Percentiles rank a stretch among this genome's conserved stretches.
These are phyloP conservation scores for Odonthalia washingtoniensis DNA, from an alignment of 31 red algal species.

Conservation along the genomic window DNA sequence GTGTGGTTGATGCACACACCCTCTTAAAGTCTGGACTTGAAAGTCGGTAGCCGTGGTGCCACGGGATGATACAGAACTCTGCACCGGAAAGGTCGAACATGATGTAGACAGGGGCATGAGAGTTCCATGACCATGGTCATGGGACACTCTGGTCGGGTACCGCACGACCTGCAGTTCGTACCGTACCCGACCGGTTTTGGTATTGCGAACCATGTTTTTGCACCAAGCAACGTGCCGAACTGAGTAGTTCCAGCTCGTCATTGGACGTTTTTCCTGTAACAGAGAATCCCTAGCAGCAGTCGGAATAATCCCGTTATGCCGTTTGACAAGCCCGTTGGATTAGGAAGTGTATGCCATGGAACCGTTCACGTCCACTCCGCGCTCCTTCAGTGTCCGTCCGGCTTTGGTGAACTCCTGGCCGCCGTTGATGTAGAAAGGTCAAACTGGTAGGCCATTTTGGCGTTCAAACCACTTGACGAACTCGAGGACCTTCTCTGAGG, in stretches of 20 bases:
- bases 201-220: too few relatives aligned
- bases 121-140: background rate
- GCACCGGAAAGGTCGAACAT: conserved; percentile 2
- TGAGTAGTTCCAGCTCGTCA: background rate
- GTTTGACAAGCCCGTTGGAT: conserved; percentile 48
- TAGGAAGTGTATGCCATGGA: conserved; percentile 36
- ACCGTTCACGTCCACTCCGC: background rate
- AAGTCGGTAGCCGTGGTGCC: background rate
- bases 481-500: conserved; percentile 1
- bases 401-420: conserved; percentile 45
- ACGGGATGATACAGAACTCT: background rate
- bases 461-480: conserved; percentile 57
- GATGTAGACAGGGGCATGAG: background rate
- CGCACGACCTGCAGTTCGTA: too few relatives aligned
- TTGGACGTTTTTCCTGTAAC: background rate
- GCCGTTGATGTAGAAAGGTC: conserved; percentile 28
- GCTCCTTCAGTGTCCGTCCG: conserved; percentile 7
- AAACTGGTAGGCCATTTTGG: conserved; percentile 7
- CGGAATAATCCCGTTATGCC: conserved; percentile 1
- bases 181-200: background rate
- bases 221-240: conserved; percentile 3
- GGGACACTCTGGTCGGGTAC: too few relatives aligned
- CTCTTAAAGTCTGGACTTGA: background rate
- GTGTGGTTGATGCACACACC: conserved; percentile 7
- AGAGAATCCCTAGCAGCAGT: background rate